A percentile compares a stretch with the other conserved stretches of the same genome.
Evolutionary conservation across 2,329 filamentous ascomycete genomes (phyloP).

Genomic region (Diaporthe nobilis): DNA sequence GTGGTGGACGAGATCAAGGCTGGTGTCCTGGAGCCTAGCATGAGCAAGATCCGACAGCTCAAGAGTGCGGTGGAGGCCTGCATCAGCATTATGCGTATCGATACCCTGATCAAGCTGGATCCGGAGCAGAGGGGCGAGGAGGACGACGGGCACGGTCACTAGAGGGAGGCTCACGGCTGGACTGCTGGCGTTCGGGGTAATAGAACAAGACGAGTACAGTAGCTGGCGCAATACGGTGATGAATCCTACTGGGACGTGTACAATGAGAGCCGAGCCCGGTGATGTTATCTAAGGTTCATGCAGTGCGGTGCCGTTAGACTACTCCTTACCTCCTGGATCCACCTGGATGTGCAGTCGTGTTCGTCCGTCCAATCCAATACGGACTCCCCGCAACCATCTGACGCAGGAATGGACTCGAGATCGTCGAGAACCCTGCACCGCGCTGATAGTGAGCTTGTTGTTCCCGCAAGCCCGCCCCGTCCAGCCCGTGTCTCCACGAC

Average conservation of each 20-base stretch:
- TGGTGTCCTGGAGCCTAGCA: conserved; percentile 94
- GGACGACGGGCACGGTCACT: conserved; percentile 91
- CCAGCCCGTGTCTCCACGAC: conserved; percentile 15
- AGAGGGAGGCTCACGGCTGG: conserved; percentile 47
- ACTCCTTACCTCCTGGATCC: conserved; percentile 11
- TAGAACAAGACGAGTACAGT: conserved; percentile 31
- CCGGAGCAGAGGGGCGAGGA: conserved; percentile 82
- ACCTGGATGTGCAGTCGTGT: not conserved
- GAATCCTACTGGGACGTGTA: conserved; percentile 18
- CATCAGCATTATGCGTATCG: conserved; percentile 99
- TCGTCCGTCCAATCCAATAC: conserved; percentile 3
- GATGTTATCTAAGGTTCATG: conserved; percentile 28
- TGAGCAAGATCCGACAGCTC: conserved; percentile 98
- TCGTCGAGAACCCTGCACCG: conserved; percentile 31
- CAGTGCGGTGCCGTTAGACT: not conserved
- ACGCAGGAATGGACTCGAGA: conserved; percentile 21
- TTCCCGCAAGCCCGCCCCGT: not conserved
- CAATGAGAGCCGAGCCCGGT: conserved; percentile 13
- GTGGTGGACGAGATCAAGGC: conserved; percentile 95
- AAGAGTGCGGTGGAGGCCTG: conserved; percentile 99
- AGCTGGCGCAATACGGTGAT: conserved; percentile 30
- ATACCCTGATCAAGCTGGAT: conserved; percentile 98
- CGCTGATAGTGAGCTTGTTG: conserved; percentile 1
- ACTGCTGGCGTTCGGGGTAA: conserved; percentile 30
- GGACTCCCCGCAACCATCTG: conserved; percentile 13